Conservation (phyloP, 2,329 filamentous ascomycete species). For the Fusarium graminum region DNA sequence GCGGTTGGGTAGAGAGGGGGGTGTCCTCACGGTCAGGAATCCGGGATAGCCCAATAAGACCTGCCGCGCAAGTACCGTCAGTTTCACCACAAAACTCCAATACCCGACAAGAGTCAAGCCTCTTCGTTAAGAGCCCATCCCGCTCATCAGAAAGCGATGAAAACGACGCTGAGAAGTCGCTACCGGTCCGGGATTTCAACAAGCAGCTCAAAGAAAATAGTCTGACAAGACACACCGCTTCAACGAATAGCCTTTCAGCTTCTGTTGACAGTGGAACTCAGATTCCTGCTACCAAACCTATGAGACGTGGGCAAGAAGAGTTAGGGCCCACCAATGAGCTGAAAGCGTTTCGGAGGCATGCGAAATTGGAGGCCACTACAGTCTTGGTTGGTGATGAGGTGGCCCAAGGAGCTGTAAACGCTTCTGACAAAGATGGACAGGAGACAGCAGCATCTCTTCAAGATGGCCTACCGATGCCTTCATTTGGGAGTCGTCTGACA, state of each 20-base stretch:
- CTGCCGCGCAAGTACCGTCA: background rate
- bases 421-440: conserved; percentile 3
- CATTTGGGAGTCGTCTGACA: conserved; percentile 40
- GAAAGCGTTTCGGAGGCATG: conserved; percentile 16
- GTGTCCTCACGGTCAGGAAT: conserved; percentile 8
- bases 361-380: conserved; percentile 27
- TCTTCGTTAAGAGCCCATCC: conserved; percentile 30
- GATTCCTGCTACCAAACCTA: conserved; percentile 35
- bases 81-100: background rate
- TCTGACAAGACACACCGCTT: background rate
- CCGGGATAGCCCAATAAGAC: background rate
- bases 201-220: conserved; percentile 50
- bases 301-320: conserved; percentile 19
- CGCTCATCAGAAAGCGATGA: conserved; percentile 35
- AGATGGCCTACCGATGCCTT: conserved; percentile 24
- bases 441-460: background rate
- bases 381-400: conserved; percentile 43
- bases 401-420: conserved; percentile 12
- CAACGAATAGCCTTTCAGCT: background rate
- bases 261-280: conserved; percentile 26
- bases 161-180: conserved; percentile 40
- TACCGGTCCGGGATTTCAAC: conserved; percentile 54
- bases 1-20: conserved; percentile 56
- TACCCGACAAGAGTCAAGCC: conserved; percentile 24
- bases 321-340: background rate